These are phyloP conservation scores for Quercus tomentella DNA, from an alignment of 331 rosid genomes.

Conservation along the genomic window DNA sequence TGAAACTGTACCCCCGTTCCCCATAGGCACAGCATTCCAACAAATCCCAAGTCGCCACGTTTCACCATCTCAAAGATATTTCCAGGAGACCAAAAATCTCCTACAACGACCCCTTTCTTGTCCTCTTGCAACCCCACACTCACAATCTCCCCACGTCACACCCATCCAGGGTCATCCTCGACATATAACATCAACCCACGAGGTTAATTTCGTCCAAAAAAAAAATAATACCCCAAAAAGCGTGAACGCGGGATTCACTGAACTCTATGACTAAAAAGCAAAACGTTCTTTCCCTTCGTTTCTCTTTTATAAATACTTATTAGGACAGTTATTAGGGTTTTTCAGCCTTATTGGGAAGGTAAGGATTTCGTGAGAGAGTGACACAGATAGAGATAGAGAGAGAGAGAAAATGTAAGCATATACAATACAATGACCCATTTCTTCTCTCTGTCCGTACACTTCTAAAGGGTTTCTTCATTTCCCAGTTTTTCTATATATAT, in stretches of 20 bases:
- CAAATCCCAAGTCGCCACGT: not conserved
- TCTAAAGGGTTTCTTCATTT: no score
- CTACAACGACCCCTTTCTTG: not conserved
- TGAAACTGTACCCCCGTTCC: not conserved
- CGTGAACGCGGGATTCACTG: no score
- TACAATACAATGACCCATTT: no score
- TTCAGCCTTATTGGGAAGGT: not conserved
- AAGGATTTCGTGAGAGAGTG: no score
- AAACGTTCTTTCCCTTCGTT: not conserved
- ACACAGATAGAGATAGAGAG: no score
- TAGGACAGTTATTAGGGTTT: not conserved
- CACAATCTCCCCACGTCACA: not conserved
- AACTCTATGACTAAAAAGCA: not conserved
- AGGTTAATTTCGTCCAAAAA: not conserved
- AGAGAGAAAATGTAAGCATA: no score
- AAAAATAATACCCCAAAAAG: no score
- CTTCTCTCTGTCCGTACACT: no score
- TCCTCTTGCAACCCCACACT: not conserved
- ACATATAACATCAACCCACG: not conserved
- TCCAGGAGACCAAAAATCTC: not conserved
- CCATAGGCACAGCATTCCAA: not conserved
- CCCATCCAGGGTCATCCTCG: not conserved
- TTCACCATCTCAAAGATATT: slow-evolving; percentile 8
- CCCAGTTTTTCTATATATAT: no score
- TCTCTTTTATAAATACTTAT: not conserved